Percentiles rank a stretch among this genome's conserved stretches.
Evolutionary conservation across 148 eudicot genomes (phyloP).

Genomic region (Bassia scoparia): DNA sequence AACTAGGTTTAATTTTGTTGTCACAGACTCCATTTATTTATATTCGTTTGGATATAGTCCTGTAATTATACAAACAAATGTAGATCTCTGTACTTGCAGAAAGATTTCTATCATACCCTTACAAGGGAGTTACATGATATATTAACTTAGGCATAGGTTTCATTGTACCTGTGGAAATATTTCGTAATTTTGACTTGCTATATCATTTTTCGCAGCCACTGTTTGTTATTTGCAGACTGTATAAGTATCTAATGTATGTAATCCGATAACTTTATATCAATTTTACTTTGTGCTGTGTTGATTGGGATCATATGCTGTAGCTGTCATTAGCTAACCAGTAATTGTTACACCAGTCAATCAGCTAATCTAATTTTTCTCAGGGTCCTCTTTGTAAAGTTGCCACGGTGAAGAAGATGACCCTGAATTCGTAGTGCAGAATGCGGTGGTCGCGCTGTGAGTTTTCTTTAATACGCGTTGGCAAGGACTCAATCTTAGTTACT

Average conservation of each 20-base stretch:
- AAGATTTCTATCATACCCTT: too few relatives aligned
- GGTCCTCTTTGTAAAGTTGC: constrained; percentile 80
- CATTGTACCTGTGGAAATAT: neutral
- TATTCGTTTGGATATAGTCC: neutral
- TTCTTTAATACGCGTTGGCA: constrained; percentile 71
- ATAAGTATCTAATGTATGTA: neutral
- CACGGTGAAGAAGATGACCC: constrained; percentile 44
- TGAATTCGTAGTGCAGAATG: constrained; percentile 41
- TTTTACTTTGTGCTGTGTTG: neutral
- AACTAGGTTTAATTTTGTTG: neutral
- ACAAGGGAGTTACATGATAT: too few relatives aligned
- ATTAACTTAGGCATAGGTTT: too few relatives aligned
- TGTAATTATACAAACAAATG: too few relatives aligned
- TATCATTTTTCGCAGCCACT: too few relatives aligned
- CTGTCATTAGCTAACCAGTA: neutral
- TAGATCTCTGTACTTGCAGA: too few relatives aligned
- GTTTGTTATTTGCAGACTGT: too few relatives aligned
- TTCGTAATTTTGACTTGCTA: neutral
- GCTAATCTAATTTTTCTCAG: constrained; percentile 38
- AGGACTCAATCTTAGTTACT: constrained; percentile 79
- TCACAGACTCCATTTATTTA: neutral
- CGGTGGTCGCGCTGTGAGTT: constrained; percentile 77
- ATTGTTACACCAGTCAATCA: neutral
- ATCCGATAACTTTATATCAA: constrained; percentile 3
- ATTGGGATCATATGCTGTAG: neutral